Conservation (phyloP, 139 green algal species). For the Marvania coccoides region DNA sequence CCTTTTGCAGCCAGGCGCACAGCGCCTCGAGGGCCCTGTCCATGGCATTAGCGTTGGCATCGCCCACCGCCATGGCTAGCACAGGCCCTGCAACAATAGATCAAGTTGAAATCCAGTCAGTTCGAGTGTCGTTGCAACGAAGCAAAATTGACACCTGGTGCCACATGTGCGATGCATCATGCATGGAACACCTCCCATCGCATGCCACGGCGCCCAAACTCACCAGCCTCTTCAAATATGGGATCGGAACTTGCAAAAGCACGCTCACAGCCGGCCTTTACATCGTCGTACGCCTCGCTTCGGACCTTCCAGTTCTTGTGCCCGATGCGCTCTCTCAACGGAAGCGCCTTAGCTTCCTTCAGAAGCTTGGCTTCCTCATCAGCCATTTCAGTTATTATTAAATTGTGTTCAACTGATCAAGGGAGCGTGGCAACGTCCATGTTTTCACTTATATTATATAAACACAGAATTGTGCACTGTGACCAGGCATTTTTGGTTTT, state of each 20-base stretch:
- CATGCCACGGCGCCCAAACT: neutral
- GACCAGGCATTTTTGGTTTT: too few relatives aligned
- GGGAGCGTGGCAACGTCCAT: too few relatives aligned
- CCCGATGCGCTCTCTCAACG: slow-evolving; percentile 45
- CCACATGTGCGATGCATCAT: neutral
- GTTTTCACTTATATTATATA: too few relatives aligned
- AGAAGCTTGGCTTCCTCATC: slow-evolving; percentile 59
- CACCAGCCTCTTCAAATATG: slow-evolving; percentile 59
- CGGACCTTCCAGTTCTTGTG: slow-evolving; percentile 91
- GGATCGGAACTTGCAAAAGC: slow-evolving; percentile 57
- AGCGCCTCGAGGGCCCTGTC: slow-evolving; percentile 87
- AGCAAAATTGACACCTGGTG: neutral
- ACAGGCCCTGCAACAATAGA: slow-evolving; percentile 49
- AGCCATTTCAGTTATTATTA: too few relatives aligned
- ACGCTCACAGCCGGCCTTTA: slow-evolving; percentile 39
- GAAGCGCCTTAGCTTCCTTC: slow-evolving; percentile 50
- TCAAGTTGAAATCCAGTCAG: too few relatives aligned
- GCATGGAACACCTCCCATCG: neutral
- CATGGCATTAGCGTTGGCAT: slow-evolving; percentile 82
- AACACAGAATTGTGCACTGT: too few relatives aligned
- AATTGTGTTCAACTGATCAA: too few relatives aligned
- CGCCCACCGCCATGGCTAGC: slow-evolving; percentile 69
- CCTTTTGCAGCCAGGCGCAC: slow-evolving; percentile 46
- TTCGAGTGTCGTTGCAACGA: neutral
- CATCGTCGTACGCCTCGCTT: slow-evolving; percentile 66